phyloP scores from a whole-genome alignment of 1,284 basidiomycete species.

The Leucoagaricus sp. region DNA sequence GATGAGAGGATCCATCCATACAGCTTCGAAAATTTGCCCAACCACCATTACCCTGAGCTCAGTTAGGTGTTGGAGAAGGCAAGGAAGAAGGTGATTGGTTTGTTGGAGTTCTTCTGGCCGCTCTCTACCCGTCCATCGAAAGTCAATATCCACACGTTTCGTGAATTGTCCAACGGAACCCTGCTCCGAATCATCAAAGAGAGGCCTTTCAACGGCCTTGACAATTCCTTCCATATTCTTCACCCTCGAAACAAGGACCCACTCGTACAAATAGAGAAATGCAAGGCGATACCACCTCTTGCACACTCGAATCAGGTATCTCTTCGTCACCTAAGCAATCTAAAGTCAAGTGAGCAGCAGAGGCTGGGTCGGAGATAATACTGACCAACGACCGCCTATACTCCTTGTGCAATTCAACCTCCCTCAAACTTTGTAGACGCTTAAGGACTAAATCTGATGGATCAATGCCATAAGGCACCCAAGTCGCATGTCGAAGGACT shows the following conservation, averaged over 20 bases:
- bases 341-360: neutral
- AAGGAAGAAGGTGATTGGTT: neutral
- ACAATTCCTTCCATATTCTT: conserved; percentile 15
- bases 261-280: neutral
- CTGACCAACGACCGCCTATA: conserved; percentile 5
- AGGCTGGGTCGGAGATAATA: neutral
- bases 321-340: neutral
- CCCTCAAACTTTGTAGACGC: conserved; percentile 13
- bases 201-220: neutral
- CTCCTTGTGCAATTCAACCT: neutral
- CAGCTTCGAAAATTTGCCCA: neutral
- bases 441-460: conserved; percentile 10
- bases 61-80: conserved; percentile 1
- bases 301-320: conserved; percentile 8
- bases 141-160: conserved; percentile 22
- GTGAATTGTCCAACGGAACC: conserved; percentile 22
- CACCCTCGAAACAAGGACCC: conserved; percentile 18
- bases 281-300: conserved; percentile 3
- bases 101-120: neutral
- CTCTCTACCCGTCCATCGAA: conserved; percentile 15
- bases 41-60: conserved; percentile 7
- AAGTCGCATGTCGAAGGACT: conserved; percentile 22
- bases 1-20: neutral
- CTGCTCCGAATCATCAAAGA: neutral
- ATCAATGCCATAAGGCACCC: conserved; percentile 17